These are phyloP conservation scores for Paramecium octaurelia DNA, from an alignment of 73 alveolate species.

Conservation along the genomic window DNA sequence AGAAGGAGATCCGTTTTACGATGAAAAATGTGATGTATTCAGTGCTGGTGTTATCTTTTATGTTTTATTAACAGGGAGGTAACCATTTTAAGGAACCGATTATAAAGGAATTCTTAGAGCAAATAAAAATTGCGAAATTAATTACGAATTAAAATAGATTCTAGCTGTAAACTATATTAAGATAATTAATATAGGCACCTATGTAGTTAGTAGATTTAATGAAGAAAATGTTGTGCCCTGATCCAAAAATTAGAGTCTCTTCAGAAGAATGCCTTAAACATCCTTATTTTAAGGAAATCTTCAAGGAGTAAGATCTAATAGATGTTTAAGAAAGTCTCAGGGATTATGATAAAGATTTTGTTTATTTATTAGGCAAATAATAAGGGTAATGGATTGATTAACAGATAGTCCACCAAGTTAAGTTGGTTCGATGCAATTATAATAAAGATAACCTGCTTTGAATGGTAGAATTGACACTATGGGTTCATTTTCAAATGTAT, in stretches of 20 bases:
- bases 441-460: conserved; percentile 44
- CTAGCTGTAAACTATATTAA: neutral
- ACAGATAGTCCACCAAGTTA: neutral
- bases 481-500: conserved; percentile 2
- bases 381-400: neutral
- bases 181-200: neutral
- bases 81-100: conserved; percentile 63
- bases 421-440: conserved; percentile 30
- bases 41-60: conserved; percentile 61
- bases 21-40: conserved; percentile 62
- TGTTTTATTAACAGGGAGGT: conserved; percentile 30
- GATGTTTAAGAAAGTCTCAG: neutral
- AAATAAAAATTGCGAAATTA: conserved; percentile 56
- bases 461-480: conserved; percentile 39
- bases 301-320: conserved; percentile 8
- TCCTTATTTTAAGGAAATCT: conserved; percentile 38
- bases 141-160: conserved; percentile 11
- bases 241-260: conserved; percentile 45
- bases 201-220: conserved; percentile 33
- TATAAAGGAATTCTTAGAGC: conserved; percentile 57
- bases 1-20: conserved; percentile 66
- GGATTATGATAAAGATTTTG: neutral
- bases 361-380: neutral
- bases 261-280: conserved; percentile 59
- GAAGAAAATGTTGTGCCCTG: conserved; percentile 45